Conservation (phyloP, 306 rosid species). For the Prunus dulcis region DNA sequence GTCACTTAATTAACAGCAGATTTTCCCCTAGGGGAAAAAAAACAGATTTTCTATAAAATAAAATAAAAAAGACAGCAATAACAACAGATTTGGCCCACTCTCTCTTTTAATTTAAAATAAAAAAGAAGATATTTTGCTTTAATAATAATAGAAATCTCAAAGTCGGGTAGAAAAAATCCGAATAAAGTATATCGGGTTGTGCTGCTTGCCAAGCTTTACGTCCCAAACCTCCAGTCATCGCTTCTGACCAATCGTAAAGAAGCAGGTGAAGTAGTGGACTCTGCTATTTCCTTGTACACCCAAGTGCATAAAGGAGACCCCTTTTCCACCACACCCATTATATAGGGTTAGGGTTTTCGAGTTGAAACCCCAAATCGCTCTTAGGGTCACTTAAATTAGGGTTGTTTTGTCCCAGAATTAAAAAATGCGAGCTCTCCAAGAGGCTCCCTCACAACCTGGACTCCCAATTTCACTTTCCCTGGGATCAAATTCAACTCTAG, state of each 20-base stretch:
- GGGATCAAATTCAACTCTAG: conserved; percentile 27
- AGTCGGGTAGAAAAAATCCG: too few species aligned
- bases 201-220: background rate
- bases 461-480: conserved; percentile 26
- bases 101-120: too few species aligned
- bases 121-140: too few species aligned
- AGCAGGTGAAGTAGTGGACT: background rate
- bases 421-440: conserved; percentile 31
- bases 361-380: background rate
- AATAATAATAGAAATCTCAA: too few species aligned
- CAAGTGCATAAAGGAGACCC: background rate
- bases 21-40: too few species aligned
- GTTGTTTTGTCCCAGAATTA: background rate
- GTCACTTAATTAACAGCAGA: too few species aligned
- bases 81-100: too few species aligned
- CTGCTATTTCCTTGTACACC: background rate
- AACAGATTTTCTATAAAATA: too few species aligned
- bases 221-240: background rate
- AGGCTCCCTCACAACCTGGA: conserved; percentile 38
- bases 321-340: background rate
- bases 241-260: background rate
- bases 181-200: background rate
- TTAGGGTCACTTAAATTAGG: background rate
- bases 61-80: too few species aligned
- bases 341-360: conserved; percentile 49